Evolutionary conservation across 805 yeast genomes (phyloP).

Genomic region (Candida nitratophila): DNA sequence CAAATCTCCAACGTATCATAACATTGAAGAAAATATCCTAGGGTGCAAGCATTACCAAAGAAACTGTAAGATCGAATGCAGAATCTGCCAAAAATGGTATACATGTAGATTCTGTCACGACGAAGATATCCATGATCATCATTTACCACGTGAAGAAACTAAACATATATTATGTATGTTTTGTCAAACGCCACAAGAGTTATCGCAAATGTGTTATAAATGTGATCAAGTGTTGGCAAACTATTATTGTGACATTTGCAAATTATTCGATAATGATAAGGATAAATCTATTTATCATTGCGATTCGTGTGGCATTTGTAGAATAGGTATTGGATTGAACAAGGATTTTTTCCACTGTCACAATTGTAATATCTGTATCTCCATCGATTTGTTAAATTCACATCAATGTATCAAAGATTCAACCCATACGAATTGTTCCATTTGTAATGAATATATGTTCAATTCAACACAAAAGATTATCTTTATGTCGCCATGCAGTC

Average conservation of each 20-base stretch:
- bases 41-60: conserved; percentile 85
- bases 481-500: conserved; percentile 84
- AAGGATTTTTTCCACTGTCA: conserved; percentile 90
- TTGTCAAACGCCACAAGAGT: conserved; percentile 70
- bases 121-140: conserved; percentile 43
- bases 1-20: conserved; percentile 39
- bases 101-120: conserved; percentile 87
- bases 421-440: conserved; percentile 88
- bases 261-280: conserved; percentile 74
- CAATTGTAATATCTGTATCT: conserved; percentile 81
- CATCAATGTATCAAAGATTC: conserved; percentile 84
- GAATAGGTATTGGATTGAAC: conserved; percentile 82
- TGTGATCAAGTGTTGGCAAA: conserved; percentile 65
- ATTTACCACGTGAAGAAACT: conserved; percentile 52
- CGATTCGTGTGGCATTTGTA: conserved; percentile 86
- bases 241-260: conserved; percentile 75
- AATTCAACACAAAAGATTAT: conserved; percentile 77
- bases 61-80: conserved; percentile 78
- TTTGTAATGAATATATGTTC: conserved; percentile 87
- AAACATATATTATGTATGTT: conserved; percentile 73
- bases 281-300: conserved; percentile 85
- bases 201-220: conserved; percentile 54
- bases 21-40: conserved; percentile 34
- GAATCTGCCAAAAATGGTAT: conserved; percentile 66
- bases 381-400: conserved; percentile 66